These are phyloP conservation scores for Jacaranda mimosifolia DNA, from an alignment of 257 asterid genomes.

Conservation along the genomic window DNA sequence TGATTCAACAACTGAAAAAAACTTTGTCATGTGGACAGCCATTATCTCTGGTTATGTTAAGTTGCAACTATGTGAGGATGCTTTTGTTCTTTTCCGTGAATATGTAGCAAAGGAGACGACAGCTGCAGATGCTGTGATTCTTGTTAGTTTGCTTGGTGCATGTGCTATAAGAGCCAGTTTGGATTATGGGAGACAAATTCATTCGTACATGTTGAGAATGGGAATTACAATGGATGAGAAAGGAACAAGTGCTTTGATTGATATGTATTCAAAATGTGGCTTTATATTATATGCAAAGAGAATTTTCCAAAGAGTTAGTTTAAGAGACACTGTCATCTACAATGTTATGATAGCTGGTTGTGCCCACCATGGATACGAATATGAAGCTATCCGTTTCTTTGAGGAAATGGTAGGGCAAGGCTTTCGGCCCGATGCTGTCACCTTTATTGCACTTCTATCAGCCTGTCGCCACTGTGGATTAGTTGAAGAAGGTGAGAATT, in stretches of 20 bases:
- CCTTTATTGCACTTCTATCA: conserved; percentile 80
- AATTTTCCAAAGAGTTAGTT: conserved; percentile 48
- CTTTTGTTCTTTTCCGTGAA: conserved; percentile 72
- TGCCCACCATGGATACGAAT: conserved; percentile 83
- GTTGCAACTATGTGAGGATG: conserved; percentile 60
- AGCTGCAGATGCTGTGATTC: conserved; percentile 62
- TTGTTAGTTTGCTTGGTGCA: conserved; percentile 70
- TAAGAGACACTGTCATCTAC: conserved; percentile 65
- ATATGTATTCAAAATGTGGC: conserved; percentile 93
- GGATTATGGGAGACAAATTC: conserved; percentile 83
- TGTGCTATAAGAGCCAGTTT: conserved; percentile 65
- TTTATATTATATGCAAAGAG: conserved; percentile 58
- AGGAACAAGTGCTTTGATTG: conserved; percentile 65
- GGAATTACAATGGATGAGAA: conserved; percentile 62
- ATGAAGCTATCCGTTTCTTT: conserved; percentile 64
- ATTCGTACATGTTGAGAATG: conserved; percentile 61
- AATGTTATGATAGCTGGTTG: conserved; percentile 85
- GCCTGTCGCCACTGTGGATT: conserved; percentile 89
- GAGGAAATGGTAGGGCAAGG: conserved; percentile 62
- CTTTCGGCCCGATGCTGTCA: conserved; percentile 73
- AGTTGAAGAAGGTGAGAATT: conserved; percentile 72
- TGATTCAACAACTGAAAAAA: conserved; percentile 64
- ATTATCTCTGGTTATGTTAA: conserved; percentile 82
- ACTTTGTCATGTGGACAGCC: conserved; percentile 75
- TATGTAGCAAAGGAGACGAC: conserved; percentile 41